Base-by-base conservation (phyloP, 129 eudicot species). In the Gnaphalium uliginosum region DNA sequence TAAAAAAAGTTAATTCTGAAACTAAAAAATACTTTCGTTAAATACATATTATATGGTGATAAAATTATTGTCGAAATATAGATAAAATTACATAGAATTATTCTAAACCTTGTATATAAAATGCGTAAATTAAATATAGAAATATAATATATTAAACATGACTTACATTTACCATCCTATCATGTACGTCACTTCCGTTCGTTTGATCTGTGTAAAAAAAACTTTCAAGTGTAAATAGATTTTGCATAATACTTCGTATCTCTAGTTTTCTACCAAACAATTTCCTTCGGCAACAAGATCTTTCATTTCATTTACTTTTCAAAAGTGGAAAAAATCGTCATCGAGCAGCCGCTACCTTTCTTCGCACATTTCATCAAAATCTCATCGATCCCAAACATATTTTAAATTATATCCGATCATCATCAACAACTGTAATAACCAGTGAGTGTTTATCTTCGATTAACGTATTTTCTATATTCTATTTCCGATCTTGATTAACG, bases 391-490 rank as follows among this genome's bases (percentile, higher is more conserved):
- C 53, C 23, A 70, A 27, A 27, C 56, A 69, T 2, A 30, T 61
- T 59, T 58, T 24, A 25, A 68, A 41, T 15, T 41, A 46, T 46
- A 30, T 21, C 66, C 5, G 43, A 30, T 29, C 19, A 13, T 35
- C 23, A 77, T 66, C 80, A 64, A 29, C 78, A 73, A 33, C 13
- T 54, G 35, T 74, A 59, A 37, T 76, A 11, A 76, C 59, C 11
- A 60, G 71, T 70, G 26, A 70, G 76, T 70, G 21, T 57, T 39
- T 10, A 69, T 77, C 76, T 26, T 78, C 37, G 29, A 69, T 2
- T 64, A 78, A 27, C 51, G n/a, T 30, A 60, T 43, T 68, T 68
- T 77, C 62, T 17, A 17, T 69, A 61, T 4, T 21, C 11, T 0
- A 17, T 57, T 17, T 15, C 15, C 81, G 50, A 77, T 77, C 76